Evolutionary conservation across 768 basidiomycete genomes (phyloP), one percentile per base, ranked within the genome.

Genomic region (Boletellus sp.): DNA sequence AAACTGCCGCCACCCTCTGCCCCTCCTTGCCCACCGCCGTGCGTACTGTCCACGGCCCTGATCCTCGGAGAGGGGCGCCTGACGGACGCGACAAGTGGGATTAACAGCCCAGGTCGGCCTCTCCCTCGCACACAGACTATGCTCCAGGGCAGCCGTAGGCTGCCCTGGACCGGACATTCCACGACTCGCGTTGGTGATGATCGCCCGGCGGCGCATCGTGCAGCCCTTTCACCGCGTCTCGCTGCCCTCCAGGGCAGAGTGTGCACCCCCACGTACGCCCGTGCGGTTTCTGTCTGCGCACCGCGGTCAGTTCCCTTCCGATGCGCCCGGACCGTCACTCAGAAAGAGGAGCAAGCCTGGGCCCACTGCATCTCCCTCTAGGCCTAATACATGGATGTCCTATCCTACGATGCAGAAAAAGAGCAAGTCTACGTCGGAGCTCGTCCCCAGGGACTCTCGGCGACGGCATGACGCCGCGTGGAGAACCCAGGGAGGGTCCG

Each of bases 141-240:
- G n/a, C n/a, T n/a, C n/a, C n/a, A n/a, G n/a, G n/a, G n/a, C n/a
- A n/a, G n/a, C n/a, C n/a, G n/a, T n/a, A n/a, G n/a, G n/a, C n/a
- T n/a, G n/a, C n/a, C n/a, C n/a, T n/a, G n/a, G n/a, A n/a, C n/a
- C n/a, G n/a, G n/a, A n/a, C n/a, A 28, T 44, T 40, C 24, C 38
- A n/a, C 45, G 48, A 38, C 52, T 53, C 24, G 53, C 61, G 2
- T 17, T 53, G 42, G 33, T 47, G 39, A 38, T 63, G 39, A 38
- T 62, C 44, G 52, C 58, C 1, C 48, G 55, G 2, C 45, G 61
- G 8, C 60, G 61, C 41, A 49, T 59, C 38, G 45, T 51, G 4
- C 60, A 58, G 16, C 56, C 53, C 6, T 51, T 50, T 11, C 15
- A 50, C 20, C 42, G 33, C 26, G n/a, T 55, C 10, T 57, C 47